Evolutionary conservation across 805 yeast genomes (phyloP), one percentile per base, ranked within the genome.

Genomic region (Zygoascus tannicola): DNA sequence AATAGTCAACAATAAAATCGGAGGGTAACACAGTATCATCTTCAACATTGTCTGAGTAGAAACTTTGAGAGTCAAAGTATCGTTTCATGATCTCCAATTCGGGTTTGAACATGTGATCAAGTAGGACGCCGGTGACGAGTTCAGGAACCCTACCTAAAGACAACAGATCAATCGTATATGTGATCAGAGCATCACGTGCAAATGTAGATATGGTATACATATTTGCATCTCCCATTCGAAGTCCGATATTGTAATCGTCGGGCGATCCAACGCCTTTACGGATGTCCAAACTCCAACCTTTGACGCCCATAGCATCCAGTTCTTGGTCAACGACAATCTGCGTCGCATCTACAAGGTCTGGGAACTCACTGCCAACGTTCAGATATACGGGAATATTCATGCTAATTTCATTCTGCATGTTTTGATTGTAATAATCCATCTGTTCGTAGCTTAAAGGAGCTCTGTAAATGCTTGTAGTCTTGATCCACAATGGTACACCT

Each of bases 111-210:
- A 74, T 57, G 43, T 71, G 71, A 40, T 70, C 68, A 10, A 74
- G 46, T 32, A 76, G 52, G 2, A 75, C 50, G 51, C 78, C 81
- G 0, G 82, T 70, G 2, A 79, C 66, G 46, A 69, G 73, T 51
- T 70, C 80, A 1, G 92, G 87, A 32, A 81, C 63, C 49, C 74
- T 81, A 51, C 81, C 81, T 32, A 67, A 64, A 45, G 71, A 70
- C 15, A 80, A 68, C 10, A 75, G 56, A 0, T 63, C 66, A 36
- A 68, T 46, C 10, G 71, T 58, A 52, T 74, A 74, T 44, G 57
- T 59, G 26, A 76, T 53, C 16, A 55, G 52, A 1, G 74, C 71
- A 35, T 60, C 65, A 22, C 67, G 64, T 1, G 62, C 56, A 16
- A 62, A 62, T 22, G 67, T 61, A 38, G 73, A 71, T 4, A 75